phyloP scores from a whole-genome alignment of 2,329 filamentous ascomycete species.

The Corynespora cassiicola region DNA sequence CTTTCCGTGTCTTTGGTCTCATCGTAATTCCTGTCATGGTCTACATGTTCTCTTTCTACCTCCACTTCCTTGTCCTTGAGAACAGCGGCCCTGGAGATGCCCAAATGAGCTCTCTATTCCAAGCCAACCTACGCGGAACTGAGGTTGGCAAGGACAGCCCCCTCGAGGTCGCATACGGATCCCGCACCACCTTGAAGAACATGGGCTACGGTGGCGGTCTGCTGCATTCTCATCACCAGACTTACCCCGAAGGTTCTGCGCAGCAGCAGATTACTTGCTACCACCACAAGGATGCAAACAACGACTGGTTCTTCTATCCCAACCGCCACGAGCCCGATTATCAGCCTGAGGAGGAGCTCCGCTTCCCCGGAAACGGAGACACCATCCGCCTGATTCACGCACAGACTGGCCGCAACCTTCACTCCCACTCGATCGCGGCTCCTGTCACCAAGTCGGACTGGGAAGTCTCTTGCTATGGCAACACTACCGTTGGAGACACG shows the following conservation, averaged over 20 bases:
- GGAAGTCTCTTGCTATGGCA: constrained; percentile 96
- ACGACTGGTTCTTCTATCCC: constrained; percentile 99
- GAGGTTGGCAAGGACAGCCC: constrained; percentile 95
- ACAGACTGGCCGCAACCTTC: constrained; percentile 94
- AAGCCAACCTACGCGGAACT: constrained; percentile 92
- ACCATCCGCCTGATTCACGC: constrained; percentile 88
- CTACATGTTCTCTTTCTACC: constrained; percentile 93
- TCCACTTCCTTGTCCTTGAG: constrained; percentile 93
- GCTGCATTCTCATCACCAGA: constrained; percentile 95
- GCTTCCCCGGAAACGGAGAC: constrained; percentile 78
- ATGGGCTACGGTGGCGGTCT: constrained; percentile 99
- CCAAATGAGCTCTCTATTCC: constrained; percentile 99
- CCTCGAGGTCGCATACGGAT: constrained; percentile 88
- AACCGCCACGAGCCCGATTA: constrained; percentile 80
- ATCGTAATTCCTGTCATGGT: constrained; percentile 89
- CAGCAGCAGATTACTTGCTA: constrained; percentile 99
- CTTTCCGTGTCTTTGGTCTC: constrained; percentile 80
- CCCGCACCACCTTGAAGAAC: constrained; percentile 92
- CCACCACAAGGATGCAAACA: constrained; percentile 99
- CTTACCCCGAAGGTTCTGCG: constrained; percentile 87
- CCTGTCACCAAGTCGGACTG: constrained; percentile 87
- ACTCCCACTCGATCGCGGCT: constrained; percentile 89
- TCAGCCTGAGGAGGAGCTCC: constrained; percentile 71
- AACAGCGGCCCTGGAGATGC: constrained; percentile 95
- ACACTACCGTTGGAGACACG: constrained; percentile 91